phyloP scores from a whole-genome alignment of 2,329 filamentous ascomycete genomes.

The Thelonectria discophora region DNA sequence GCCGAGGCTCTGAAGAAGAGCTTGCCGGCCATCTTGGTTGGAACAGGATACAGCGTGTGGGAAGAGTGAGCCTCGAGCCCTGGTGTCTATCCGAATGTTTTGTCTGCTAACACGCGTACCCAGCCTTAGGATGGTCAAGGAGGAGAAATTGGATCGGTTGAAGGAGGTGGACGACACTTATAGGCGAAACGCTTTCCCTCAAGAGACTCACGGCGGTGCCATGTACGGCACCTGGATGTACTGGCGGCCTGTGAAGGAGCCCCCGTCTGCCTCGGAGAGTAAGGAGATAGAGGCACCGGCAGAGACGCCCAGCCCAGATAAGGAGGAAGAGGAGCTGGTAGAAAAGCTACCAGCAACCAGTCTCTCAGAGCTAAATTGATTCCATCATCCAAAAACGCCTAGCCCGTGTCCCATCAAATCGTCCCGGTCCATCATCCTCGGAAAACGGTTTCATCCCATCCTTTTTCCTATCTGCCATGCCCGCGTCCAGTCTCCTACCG shows the following conservation, averaged over 20 bases:
- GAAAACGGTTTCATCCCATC: not conserved
- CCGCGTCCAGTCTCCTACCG: not conserved
- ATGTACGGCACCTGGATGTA: slow-evolving; percentile 43
- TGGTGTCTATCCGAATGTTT: too few species aligned
- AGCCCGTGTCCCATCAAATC: too few species aligned
- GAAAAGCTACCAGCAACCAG: slow-evolving; percentile 34
- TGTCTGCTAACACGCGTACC: slow-evolving; percentile 7
- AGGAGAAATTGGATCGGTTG: slow-evolving; percentile 35
- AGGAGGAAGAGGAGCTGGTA: slow-evolving; percentile 20
- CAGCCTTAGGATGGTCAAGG: slow-evolving; percentile 19
- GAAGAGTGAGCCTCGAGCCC: slow-evolving; percentile 52
- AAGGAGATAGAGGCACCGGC: too few species aligned
- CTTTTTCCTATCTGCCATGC: not conserved
- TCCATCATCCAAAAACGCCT: not conserved
- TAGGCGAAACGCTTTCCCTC: slow-evolving; percentile 32
- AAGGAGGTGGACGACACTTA: slow-evolving; percentile 36
- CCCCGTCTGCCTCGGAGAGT: too few species aligned
- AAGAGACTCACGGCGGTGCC: slow-evolving; percentile 31
- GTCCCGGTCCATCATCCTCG: too few species aligned
- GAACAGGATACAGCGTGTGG: slow-evolving; percentile 63
- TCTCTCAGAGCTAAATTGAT: slow-evolving; percentile 3
- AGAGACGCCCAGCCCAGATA: not conserved
- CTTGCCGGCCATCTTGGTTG: slow-evolving; percentile 65
- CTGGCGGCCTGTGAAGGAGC: slow-evolving; percentile 29
- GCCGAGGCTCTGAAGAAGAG: slow-evolving; percentile 56